Evolutionary conservation across 768 basidiomycete species (phyloP).

Genomic region (Sistotremastrum niveocremeum): DNA sequence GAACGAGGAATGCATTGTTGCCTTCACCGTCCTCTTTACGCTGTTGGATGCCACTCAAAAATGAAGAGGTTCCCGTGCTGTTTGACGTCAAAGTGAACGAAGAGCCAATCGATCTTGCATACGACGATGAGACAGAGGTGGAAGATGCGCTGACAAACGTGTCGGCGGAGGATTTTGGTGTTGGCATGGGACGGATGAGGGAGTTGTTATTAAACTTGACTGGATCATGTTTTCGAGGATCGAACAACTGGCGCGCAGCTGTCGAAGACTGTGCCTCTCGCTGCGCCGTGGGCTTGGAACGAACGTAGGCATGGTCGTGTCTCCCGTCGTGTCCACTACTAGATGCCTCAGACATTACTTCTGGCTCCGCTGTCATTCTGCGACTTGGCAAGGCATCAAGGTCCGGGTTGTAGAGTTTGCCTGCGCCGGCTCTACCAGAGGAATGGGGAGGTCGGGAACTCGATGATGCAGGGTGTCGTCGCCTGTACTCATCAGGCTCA

Average conservation of each 20-base stretch:
- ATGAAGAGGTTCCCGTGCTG: slow-evolving; percentile 36
- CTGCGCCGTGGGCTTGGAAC: slow-evolving; percentile 15
- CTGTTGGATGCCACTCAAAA: slow-evolving; percentile 40
- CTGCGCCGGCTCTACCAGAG: slow-evolving; percentile 17
- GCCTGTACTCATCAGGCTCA: slow-evolving; percentile 61
- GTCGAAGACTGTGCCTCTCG: slow-evolving; percentile 19
- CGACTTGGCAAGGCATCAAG: slow-evolving; percentile 46
- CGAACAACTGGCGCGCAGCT: slow-evolving; percentile 50
- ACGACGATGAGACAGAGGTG: slow-evolving; percentile 61
- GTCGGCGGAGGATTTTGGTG: slow-evolving; percentile 53
- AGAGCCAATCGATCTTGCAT: slow-evolving; percentile 11
- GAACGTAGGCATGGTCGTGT: slow-evolving; percentile 17
- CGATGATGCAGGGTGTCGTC: slow-evolving; percentile 36
- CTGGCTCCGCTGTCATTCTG: slow-evolving; percentile 50
- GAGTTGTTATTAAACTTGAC: slow-evolving; percentile 48
- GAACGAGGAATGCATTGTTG: slow-evolving; percentile 54
- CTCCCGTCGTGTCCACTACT: slow-evolving; percentile 33
- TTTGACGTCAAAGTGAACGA: slow-evolving; percentile 12
- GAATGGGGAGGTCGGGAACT: slow-evolving; percentile 35
- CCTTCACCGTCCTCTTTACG: slow-evolving; percentile 27
- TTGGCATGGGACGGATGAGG: slow-evolving; percentile 30
- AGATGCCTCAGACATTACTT: slow-evolving; percentile 44
- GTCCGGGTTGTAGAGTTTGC: slow-evolving; percentile 61
- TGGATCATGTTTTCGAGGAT: slow-evolving; percentile 85
- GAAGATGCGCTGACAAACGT: slow-evolving; percentile 55